phyloP scores from a whole-genome alignment of 2,329 filamentous ascomycete species.

The Tolypocladium amazonense region DNA sequence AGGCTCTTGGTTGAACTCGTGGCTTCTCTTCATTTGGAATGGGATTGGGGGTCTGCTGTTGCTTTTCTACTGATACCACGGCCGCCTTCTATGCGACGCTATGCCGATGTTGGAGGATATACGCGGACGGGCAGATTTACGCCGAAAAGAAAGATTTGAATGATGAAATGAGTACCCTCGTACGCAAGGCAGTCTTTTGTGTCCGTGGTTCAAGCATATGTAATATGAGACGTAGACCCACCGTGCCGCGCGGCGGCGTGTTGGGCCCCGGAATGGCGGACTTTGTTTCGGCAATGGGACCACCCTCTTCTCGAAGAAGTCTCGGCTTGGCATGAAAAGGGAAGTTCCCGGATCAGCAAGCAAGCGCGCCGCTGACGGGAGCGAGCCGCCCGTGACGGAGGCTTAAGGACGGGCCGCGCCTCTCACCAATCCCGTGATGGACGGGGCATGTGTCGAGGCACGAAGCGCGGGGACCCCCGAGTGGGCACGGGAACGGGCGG shows the following conservation, averaged over 20 bases:
- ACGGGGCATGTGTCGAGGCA: neutral
- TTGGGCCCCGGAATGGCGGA: neutral
- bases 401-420: neutral
- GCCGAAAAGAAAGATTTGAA: neutral
- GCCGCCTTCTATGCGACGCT: neutral
- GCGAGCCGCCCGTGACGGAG: neutral
- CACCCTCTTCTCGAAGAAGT: neutral
- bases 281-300: neutral
- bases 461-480: neutral
- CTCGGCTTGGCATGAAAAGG: neutral
- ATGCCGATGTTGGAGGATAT: neutral
- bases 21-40: neutral
- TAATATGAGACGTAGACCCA: neutral
- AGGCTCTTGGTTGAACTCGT: neutral
- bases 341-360: neutral
- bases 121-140: neutral
- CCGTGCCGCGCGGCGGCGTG: neutral
- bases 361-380: neutral
- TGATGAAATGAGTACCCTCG: neutral
- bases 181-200: neutral
- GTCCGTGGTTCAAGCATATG: neutral
- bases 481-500: neutral
- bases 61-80: neutral
- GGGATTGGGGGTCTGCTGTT: neutral
- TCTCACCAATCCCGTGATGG: neutral